These are phyloP conservation scores for Fraxinus anomala DNA, from an alignment of 257 asterid species.

Conservation along the genomic window DNA sequence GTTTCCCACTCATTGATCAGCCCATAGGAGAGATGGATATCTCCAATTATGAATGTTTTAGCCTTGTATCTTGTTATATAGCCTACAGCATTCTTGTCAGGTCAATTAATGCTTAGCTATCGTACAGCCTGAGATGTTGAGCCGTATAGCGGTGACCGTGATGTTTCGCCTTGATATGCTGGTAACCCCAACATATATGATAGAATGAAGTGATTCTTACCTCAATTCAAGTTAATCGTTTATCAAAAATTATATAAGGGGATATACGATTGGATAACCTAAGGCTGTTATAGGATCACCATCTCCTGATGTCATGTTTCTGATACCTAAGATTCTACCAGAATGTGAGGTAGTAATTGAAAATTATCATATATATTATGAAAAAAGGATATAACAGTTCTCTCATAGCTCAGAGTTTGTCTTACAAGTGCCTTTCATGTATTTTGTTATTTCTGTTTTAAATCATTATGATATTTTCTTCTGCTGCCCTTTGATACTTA, in stretches of 20 bases:
- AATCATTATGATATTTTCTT: constrained; percentile 10
- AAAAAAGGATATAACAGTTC: neutral
- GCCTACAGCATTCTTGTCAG: neutral
- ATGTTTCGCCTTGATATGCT: neutral
- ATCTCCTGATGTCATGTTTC: neutral
- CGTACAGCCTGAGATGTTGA: neutral
- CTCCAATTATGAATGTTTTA: neutral
- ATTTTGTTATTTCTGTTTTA: constrained; percentile 10
- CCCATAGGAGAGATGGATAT: neutral
- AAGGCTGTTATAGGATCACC: neutral
- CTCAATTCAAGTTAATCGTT: neutral
- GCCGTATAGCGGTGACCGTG: neutral
- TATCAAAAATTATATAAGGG: neutral
- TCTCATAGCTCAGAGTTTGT: constrained; percentile 7
- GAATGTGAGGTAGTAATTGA: neutral
- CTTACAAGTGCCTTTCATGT: neutral
- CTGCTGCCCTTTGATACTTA: constrained; percentile 5
- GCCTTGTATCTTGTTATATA: neutral
- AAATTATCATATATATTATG: neutral
- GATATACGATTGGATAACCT: neutral
- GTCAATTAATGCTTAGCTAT: neutral
- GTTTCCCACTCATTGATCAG: neutral
- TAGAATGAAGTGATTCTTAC: neutral
- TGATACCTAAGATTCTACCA: neutral
- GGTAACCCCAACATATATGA: neutral